Evolutionary conservation across 1,284 basidiomycete species (phyloP), one percentile per base, ranked within the genome.

Genomic region (Ceratobasidium sp.): DNA sequence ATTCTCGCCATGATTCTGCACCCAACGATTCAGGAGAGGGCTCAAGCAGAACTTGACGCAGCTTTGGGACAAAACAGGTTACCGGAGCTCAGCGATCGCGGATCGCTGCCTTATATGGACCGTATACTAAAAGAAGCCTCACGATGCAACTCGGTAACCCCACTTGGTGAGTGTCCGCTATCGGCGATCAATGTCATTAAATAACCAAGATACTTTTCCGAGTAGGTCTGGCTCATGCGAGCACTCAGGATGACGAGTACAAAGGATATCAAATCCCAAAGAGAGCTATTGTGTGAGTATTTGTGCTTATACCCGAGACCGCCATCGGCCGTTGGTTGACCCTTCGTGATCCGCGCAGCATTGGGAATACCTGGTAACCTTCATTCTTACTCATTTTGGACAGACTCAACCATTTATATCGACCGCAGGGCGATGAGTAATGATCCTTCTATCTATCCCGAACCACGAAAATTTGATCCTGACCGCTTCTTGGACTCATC

Each of bases 21-120:
- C 60, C 83, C 83, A 0, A 64, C 78, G 2, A 79, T 81, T 20
- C 78, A 80, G 30, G 44, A 52, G 3, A 79, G 79, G 44, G 64
- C 80, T 12, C 82, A 81, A 54, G 46, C 33, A 1, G 83, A 83
- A 74, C 68, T 83, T 5, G 83, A 83, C 65, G 10, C 27, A 6
- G 79, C 82, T 5, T 76, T 83, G 18, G 80, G 79, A 48, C 55
- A 33, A 2, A 73, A 75, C 14, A 50, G 75, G n/a, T 27, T 77
- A 20, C 78, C 78, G 10, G 74, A 69, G 54, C 41, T 60, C 5
- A 35, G 35, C 38, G 78, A 78, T 50, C 60, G 60, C 27, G 71
- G 38, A 20, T 35, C 59, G 12, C 30, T 65, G 20, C 71, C 71
- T 2, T 75, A 75, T 27, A 14, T 75, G 46, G 14, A 50, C 33